These are phyloP conservation scores for Penstemon barbatus DNA, from an alignment of 257 asterid genomes.

Conservation along the genomic window DNA sequence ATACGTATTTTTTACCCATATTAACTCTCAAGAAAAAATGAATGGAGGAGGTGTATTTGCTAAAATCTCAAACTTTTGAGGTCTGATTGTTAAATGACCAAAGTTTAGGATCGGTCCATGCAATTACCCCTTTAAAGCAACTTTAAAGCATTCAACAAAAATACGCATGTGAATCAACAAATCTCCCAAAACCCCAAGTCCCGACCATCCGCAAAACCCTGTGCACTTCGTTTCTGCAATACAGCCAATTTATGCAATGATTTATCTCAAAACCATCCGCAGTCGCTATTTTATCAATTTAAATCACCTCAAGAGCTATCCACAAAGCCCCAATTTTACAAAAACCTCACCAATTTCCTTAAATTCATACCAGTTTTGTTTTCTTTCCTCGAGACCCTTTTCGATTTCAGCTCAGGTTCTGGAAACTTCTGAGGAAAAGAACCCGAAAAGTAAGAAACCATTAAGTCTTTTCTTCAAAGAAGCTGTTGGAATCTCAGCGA, in stretches of 20 bases:
- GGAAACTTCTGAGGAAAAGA: slow-evolving; percentile 23
- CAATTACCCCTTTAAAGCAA: too few species aligned
- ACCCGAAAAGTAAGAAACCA: slow-evolving; percentile 27
- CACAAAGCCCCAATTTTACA: not conserved
- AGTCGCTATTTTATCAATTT: slow-evolving; percentile 15
- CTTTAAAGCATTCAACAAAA: too few species aligned
- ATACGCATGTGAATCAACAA: too few species aligned
- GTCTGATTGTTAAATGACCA: too few species aligned
- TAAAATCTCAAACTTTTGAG: too few species aligned
- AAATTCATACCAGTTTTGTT: slow-evolving; percentile 13
- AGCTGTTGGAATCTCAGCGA: slow-evolving; percentile 42
- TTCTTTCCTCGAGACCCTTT: slow-evolving; percentile 38
- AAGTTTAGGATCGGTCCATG: too few species aligned
- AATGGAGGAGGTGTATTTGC: too few species aligned
- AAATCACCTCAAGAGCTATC: slow-evolving; percentile 19
- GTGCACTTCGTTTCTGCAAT: too few species aligned
- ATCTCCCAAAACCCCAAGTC: too few species aligned
- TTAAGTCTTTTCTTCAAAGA: slow-evolving; percentile 55
- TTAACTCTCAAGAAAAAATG: too few species aligned
- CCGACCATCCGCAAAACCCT: too few species aligned
- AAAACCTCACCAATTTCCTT: slow-evolving; percentile 20
- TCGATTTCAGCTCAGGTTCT: slow-evolving; percentile 37
- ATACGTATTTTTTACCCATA: too few species aligned
- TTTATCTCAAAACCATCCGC: slow-evolving; percentile 33
- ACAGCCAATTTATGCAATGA: slow-evolving; percentile 28